Evolutionary conservation across 352 stramenopile species (phyloP), one percentile per base, ranked within the genome.

Genomic region (Phytophthora sojae): DNA sequence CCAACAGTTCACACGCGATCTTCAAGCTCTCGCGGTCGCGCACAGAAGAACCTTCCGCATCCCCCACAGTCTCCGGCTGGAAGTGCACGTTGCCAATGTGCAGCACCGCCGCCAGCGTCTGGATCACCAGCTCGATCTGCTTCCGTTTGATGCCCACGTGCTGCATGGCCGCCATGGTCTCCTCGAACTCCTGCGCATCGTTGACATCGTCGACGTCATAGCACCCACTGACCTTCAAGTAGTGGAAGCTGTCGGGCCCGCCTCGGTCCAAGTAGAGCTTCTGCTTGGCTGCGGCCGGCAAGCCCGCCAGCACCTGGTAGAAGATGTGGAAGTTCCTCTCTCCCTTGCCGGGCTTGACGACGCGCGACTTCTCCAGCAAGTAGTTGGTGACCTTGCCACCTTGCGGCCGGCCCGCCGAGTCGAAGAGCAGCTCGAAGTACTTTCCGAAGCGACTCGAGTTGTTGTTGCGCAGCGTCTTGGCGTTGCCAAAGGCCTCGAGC

Each of bases 311-410:
- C 19, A 98, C 61, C 76, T 99, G 94, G 66, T 99, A 98, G 66
- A 98, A 98, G 47, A 98, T 94, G 74, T 99, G 96, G 75, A 98
- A 99, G 64, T 98, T 98, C 23, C 96, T 80, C 76, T 98, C 95
- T 21, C 88, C 90, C 54, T 91, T 90, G 17, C 91, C 92, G 0
- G 93, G 88, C 15, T 83, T 80, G 23, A 98, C 92, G 8, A 98
- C 84, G 0, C 95, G 82, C 8, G 85, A 97, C 77, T 98, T 98
- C 65, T 98, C 93, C 15, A 98, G 77, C 45, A 98, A 56, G 61
- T 98, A 98, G 51, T 98, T 98, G 19, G 92, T 95, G 55, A 98
- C 95, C 69, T 96, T 88, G 15, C 93, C 94, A 19, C 92, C 92
- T 64, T 96, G 88, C 29, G 85, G 83, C 7, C 86, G 76, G 12